Conservation (phyloP, 805 yeast genomes). For the Lachancea cidri region DNA sequence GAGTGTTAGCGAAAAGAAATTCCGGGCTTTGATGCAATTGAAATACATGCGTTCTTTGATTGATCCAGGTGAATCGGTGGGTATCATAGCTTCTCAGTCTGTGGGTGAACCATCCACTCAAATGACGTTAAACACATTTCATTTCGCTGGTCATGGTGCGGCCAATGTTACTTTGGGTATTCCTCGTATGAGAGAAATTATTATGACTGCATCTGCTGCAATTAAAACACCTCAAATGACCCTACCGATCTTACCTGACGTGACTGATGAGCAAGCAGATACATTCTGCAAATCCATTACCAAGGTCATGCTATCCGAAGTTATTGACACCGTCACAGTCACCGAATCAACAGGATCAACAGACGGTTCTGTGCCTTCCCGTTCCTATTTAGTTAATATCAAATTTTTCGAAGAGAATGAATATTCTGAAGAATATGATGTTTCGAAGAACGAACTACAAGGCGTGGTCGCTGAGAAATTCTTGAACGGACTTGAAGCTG, state of each 20-base stretch:
- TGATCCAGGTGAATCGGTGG: slow-evolving; percentile 97
- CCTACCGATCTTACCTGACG: slow-evolving; percentile 74
- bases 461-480: slow-evolving; percentile 58
- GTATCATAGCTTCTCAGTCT: slow-evolving; percentile 96
- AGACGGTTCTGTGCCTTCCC: slow-evolving; percentile 42
- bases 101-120: slow-evolving; percentile 99
- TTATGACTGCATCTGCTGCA: slow-evolving; percentile 95
- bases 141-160: slow-evolving; percentile 99
- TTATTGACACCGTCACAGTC: slow-evolving; percentile 78
- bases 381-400: slow-evolving; percentile 72
- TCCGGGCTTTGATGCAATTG: slow-evolving; percentile 94
- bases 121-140: slow-evolving; percentile 96
- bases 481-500: slow-evolving; percentile 63
- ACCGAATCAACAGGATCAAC: slow-evolving; percentile 79
- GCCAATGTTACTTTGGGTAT: slow-evolving; percentile 99
- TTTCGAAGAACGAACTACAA: slow-evolving; percentile 74
- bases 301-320: slow-evolving; percentile 78
- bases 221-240: slow-evolving; percentile 99
- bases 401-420: slow-evolving; percentile 71
- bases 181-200: slow-evolving; percentile 99
- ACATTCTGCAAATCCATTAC: slow-evolving; percentile 89
- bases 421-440: slow-evolving; percentile 85
- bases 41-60: slow-evolving; percentile 95
- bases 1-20: slow-evolving; percentile 62
- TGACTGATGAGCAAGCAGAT: slow-evolving; percentile 82